A percentile compares a stretch with the other conserved stretches of the same genome.
These are phyloP conservation scores for Daldinia vernicosa DNA, from an alignment of 495 filamentous ascomycete species.

Conservation along the genomic window DNA sequence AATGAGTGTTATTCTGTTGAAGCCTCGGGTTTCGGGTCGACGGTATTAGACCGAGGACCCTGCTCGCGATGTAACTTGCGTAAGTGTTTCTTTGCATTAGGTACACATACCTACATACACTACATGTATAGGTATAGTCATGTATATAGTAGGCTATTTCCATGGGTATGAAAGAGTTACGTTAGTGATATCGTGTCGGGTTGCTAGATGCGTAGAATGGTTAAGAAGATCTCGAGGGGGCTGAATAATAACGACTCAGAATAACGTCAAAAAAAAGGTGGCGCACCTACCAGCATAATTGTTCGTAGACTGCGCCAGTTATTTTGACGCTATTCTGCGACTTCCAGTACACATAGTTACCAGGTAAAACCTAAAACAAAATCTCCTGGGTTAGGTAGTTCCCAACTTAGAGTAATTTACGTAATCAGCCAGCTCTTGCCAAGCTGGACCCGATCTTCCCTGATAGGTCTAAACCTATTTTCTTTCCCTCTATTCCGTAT, in stretches of 20 bases:
- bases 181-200: not conserved
- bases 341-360: no score
- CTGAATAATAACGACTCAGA: not conserved
- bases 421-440: not conserved
- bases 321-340: no score
- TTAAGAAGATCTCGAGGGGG: not conserved
- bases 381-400: constrained; percentile 1
- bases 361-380: not conserved
- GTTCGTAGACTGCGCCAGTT: no score
- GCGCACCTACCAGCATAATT: no score
- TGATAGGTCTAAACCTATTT: not conserved
- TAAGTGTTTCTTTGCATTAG: not conserved
- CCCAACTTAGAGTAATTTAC: not conserved
- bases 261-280: no score
- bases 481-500: constrained; percentile 17
- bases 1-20: not conserved
- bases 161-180: not conserved
- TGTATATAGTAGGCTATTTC: not conserved
- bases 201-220: not conserved
- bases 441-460: not conserved
- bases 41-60: not conserved
- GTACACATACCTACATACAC: not conserved
- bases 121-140: not conserved
- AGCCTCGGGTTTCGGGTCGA: not conserved
- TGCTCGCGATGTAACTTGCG: not conserved